Evolutionary conservation across 352 stramenopile genomes (phyloP).

Genomic region (Lagenidium sp.): DNA sequence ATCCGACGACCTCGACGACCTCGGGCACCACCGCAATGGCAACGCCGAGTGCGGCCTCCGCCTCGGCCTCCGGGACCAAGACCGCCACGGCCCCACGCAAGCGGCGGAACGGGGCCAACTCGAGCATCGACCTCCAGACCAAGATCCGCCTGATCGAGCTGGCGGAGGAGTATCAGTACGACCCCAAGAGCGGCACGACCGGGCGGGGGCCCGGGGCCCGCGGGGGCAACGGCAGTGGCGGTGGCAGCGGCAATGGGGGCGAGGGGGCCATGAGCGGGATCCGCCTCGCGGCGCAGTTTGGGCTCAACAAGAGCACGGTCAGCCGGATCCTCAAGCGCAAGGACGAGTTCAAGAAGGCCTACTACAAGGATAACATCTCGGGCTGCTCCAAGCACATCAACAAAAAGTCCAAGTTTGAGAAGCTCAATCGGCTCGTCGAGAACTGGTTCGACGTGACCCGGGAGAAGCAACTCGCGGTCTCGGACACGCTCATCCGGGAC

Average conservation of each 20-base stretch:
- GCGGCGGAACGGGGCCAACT: slow-evolving; percentile 46
- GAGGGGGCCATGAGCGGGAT: slow-evolving; percentile 68
- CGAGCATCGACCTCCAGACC: slow-evolving; percentile 73
- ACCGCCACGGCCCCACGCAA: slow-evolving; percentile 14
- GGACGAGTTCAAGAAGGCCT: slow-evolving; percentile 81
- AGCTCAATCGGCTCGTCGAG: slow-evolving; percentile 70
- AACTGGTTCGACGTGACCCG: slow-evolving; percentile 81
- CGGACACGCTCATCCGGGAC: slow-evolving; percentile 68
- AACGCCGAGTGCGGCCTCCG: neutral
- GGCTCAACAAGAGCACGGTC: slow-evolving; percentile 76
- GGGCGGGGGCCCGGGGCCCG: slow-evolving; percentile 21
- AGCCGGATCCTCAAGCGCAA: slow-evolving; percentile 83
- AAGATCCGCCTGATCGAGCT: slow-evolving; percentile 82
- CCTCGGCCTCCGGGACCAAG: neutral
- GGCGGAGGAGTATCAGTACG: slow-evolving; percentile 74
- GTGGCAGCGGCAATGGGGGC: neutral
- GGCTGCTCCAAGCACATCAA: slow-evolving; percentile 81
- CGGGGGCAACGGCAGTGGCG: neutral
- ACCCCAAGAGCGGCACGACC: slow-evolving; percentile 40
- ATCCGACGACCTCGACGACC: neutral
- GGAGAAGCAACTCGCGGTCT: slow-evolving; percentile 57
- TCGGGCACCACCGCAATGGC: neutral
- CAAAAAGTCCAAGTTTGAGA: slow-evolving; percentile 84
- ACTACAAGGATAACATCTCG: slow-evolving; percentile 82
- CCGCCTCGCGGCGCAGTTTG: slow-evolving; percentile 60